Conservation (phyloP, 2,329 filamentous ascomycete species). For the Leptographium flavum region DNA sequence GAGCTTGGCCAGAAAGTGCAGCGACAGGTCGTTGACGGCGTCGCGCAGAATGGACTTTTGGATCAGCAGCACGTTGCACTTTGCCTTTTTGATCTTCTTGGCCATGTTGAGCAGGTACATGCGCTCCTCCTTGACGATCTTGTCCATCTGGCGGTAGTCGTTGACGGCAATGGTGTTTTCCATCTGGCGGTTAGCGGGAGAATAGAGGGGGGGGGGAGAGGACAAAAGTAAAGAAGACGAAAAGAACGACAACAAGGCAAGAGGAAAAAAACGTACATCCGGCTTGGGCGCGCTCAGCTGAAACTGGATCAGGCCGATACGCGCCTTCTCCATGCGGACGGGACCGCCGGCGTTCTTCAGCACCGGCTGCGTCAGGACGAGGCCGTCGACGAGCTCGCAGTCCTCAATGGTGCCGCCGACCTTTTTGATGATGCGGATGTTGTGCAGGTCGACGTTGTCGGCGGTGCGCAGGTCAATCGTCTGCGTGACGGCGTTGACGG, state of each 20-base stretch:
- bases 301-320: constrained; percentile 95
- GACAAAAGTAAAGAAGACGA: not conserved
- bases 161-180: constrained; percentile 99
- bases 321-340: constrained; percentile 88
- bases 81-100: constrained; percentile 99
- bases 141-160: constrained; percentile 99
- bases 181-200: constrained; percentile 45
- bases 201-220: not conserved
- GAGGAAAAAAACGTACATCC: constrained; percentile 42
- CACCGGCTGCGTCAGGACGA: constrained; percentile 84
- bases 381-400: constrained; percentile 88
- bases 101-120: constrained; percentile 97
- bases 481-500: constrained; percentile 89
- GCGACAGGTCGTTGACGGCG: constrained; percentile 90
- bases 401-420: constrained; percentile 96
- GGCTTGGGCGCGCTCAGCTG: constrained; percentile 96
- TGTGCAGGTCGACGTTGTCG: constrained; percentile 90
- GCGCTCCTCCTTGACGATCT: constrained; percentile 98
- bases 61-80: constrained; percentile 96
- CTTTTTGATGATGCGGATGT: constrained; percentile 96
- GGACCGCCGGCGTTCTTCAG: constrained; percentile 90
- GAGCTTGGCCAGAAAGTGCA: constrained; percentile 95
- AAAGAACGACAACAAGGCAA: not conserved
- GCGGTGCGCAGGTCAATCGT: constrained; percentile 92
- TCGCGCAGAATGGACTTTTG: constrained; percentile 98